phyloP scores from a whole-genome alignment of 1,284 basidiomycete species.

The Marasmius fiardii region DNA sequence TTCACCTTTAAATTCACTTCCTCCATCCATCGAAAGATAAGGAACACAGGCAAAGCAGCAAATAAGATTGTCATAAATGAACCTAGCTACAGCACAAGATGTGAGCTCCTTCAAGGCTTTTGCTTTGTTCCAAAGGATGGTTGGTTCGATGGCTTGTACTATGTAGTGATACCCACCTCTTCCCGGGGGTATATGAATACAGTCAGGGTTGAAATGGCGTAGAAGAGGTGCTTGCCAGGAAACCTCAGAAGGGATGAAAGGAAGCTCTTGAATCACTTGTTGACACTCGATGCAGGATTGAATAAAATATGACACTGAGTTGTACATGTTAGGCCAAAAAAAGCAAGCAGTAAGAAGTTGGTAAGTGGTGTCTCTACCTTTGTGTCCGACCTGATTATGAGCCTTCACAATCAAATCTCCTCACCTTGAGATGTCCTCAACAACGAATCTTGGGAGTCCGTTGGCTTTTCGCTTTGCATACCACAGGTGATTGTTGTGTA shows the following conservation, averaged over 20 bases:
- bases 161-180: slow-evolving; percentile 21
- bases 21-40: too few species aligned
- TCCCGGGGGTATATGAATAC: slow-evolving; percentile 24
- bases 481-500: too few species aligned
- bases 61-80: slow-evolving; percentile 29
- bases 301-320: slow-evolving; percentile 25
- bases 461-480: too few species aligned
- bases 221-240: slow-evolving; percentile 17
- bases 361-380: slow-evolving; percentile 25
- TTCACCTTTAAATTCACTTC: too few species aligned
- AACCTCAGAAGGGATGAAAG: slow-evolving; percentile 16
- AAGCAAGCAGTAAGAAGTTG: slow-evolving; percentile 18
- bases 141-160: slow-evolving; percentile 21
- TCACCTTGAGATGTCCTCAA: too few species aligned
- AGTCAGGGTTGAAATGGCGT: slow-evolving; percentile 22
- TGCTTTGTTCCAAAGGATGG: slow-evolving; percentile 25
- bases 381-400: slow-evolving; percentile 22
- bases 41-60: slow-evolving; percentile 26
- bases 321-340: slow-evolving; percentile 29
- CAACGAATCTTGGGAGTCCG: too few species aligned
- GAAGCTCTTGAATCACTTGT: slow-evolving; percentile 10
- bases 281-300: slow-evolving; percentile 30
- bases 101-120: slow-evolving; percentile 14
- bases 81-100: slow-evolving; percentile 19
- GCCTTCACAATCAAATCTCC: too few species aligned